These are phyloP conservation scores for Cryptococcus jaspeensis DNA, from an alignment of 1,284 basidiomycete genomes.

Conservation along the genomic window DNA sequence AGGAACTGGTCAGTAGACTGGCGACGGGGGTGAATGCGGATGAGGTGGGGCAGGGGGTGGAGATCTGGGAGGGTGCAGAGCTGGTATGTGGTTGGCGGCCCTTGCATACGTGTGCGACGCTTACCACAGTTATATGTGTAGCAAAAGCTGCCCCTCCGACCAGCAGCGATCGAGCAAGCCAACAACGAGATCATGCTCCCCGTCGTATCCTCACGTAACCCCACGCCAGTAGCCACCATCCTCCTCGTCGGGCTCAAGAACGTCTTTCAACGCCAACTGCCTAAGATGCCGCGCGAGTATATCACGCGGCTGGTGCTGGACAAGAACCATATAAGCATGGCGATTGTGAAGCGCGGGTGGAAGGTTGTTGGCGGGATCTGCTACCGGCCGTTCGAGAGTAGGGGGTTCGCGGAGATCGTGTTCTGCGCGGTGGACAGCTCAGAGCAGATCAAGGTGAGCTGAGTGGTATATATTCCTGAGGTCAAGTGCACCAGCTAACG, in stretches of 20 bases:
- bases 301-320: conserved; percentile 96
- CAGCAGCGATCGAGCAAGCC: conserved; percentile 77
- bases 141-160: conserved; percentile 55
- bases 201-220: conserved; percentile 78
- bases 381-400: conserved; percentile 91
- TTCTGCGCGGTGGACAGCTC: conserved; percentile 97
- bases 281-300: conserved; percentile 99
- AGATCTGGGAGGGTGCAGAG: conserved; percentile 47
- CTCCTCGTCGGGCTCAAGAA: conserved; percentile 93
- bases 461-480: background rate
- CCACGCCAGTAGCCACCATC: conserved; percentile 70
- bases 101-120: too few relatives aligned
- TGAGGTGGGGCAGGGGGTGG: conserved; percentile 31
- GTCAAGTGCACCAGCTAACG: background rate
- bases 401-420: conserved; percentile 96
- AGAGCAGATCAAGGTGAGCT: conserved; percentile 90
- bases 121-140: conserved; percentile 10
- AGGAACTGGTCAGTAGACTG: conserved; percentile 67
- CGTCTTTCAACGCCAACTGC: conserved; percentile 94
- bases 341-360: conserved; percentile 91
- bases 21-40: conserved; percentile 75
- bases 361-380: conserved; percentile 98
- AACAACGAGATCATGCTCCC: conserved; percentile 80
- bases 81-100: conserved; percentile 23
- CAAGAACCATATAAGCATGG: conserved; percentile 83